phyloP scores from a whole-genome alignment of 2,329 filamentous ascomycete species.

The Paraphoma chrysanthemicola region DNA sequence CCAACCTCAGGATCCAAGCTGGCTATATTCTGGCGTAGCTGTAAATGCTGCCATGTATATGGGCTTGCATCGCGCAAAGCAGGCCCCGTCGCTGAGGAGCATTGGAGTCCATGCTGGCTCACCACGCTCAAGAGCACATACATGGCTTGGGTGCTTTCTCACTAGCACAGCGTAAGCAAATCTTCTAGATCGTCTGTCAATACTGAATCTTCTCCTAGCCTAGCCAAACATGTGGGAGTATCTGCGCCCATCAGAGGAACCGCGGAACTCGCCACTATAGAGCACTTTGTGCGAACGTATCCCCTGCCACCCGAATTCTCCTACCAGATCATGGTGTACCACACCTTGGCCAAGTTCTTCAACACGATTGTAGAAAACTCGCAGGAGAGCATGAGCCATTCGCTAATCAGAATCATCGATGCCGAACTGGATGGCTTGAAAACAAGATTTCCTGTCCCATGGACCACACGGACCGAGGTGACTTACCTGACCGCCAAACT shows the following conservation, averaged over 20 bases:
- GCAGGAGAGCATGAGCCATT: conserved; percentile 21
- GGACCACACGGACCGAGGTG: conserved; percentile 23
- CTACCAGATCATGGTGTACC: conserved; percentile 30
- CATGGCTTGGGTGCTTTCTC: conserved; percentile 32
- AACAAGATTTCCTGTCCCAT: conserved; percentile 17
- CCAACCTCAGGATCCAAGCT: conserved; percentile 25
- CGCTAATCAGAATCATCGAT: conserved; percentile 27
- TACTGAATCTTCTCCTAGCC: conserved; percentile 6
- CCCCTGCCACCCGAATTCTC: conserved; percentile 25
- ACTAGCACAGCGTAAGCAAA: conserved; percentile 21
- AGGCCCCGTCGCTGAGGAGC: conserved; percentile 18
- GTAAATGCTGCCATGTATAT: conserved; percentile 30
- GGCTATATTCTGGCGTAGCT: conserved; percentile 30
- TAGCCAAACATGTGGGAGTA: conserved; percentile 26
- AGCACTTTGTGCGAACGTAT: conserved; percentile 22
- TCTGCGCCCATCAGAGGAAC: conserved; percentile 18
- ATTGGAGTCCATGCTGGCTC: conserved; percentile 21
- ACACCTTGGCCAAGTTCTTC: conserved; percentile 27
- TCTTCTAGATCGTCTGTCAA: not conserved
- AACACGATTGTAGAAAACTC: conserved; percentile 24
- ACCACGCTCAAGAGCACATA: conserved; percentile 19
- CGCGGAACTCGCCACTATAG: conserved; percentile 24
- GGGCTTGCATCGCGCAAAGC: conserved; percentile 25
- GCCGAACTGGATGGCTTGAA: conserved; percentile 25
- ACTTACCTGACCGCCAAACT: conserved; percentile 21